These are phyloP conservation scores for Fusarium vanettenii DNA, from an alignment of 2,329 filamentous ascomycete species.

Conservation along the genomic window DNA sequence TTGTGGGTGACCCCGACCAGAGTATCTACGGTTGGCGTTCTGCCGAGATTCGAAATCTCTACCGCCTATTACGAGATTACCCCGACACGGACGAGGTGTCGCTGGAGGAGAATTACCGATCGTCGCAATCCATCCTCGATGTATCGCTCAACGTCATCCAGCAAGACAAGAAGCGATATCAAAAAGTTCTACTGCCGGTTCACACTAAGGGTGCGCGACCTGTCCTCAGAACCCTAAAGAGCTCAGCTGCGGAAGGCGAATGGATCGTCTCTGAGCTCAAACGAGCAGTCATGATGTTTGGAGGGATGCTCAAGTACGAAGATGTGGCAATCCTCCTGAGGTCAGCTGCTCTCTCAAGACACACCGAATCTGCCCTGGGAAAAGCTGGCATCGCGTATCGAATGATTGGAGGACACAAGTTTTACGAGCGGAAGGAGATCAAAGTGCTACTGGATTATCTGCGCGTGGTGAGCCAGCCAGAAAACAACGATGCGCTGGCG, in stretches of 20 bases:
- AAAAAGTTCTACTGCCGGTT: conserved; percentile 83
- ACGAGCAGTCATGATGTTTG: conserved; percentile 76
- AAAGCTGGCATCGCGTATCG: conserved; percentile 86
- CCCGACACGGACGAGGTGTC: conserved; percentile 84
- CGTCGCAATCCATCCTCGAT: conserved; percentile 84
- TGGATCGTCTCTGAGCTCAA: conserved; percentile 92
- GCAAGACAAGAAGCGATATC: conserved; percentile 83
- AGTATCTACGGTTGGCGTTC: conserved; percentile 98
- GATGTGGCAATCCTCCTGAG: conserved; percentile 91
- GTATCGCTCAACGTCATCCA: conserved; percentile 89
- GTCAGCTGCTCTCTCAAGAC: conserved; percentile 82
- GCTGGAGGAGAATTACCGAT: conserved; percentile 94
- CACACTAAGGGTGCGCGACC: conserved; percentile 84
- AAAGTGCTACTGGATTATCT: conserved; percentile 90
- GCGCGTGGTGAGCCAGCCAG: conserved; percentile 83
- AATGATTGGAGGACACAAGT: conserved; percentile 91
- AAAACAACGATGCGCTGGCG: conserved; percentile 87
- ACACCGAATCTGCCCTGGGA: conserved; percentile 86
- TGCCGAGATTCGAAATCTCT: conserved; percentile 90
- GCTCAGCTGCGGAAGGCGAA: conserved; percentile 78
- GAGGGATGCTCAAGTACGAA: conserved; percentile 75
- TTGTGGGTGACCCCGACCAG: conserved; percentile 96
- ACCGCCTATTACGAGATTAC: conserved; percentile 80
- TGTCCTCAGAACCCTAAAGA: conserved; percentile 80
- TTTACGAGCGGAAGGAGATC: conserved; percentile 92